phyloP scores from a whole-genome alignment of 257 asterid genomes.

The Nicotiana tomentosiformis region DNA sequence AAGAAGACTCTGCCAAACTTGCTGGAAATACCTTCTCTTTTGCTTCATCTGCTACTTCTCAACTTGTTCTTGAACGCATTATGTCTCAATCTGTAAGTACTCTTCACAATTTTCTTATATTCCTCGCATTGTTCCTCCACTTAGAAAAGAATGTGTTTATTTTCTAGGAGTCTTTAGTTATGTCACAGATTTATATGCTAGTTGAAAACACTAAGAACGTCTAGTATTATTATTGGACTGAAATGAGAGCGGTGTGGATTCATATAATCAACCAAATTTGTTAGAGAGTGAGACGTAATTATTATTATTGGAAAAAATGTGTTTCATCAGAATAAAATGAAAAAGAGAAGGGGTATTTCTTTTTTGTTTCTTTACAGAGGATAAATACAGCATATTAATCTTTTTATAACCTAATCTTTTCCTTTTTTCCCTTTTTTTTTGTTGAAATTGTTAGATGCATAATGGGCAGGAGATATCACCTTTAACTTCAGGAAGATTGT shows the following conservation, averaged over 20 bases:
- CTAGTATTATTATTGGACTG: too few species aligned
- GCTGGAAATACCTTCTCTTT: constrained; percentile 86
- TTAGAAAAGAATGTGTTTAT: too few species aligned
- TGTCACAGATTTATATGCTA: neutral
- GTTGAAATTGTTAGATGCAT: neutral
- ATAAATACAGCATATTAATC: too few species aligned
- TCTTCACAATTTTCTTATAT: neutral
- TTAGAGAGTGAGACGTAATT: neutral
- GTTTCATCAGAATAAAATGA: neutral
- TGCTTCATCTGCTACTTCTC: constrained; percentile 96
- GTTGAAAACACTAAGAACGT: neutral
- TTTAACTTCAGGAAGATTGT: constrained; percentile 89
- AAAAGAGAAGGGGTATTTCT: too few species aligned
- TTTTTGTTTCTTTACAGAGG: neutral
- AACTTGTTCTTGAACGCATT: constrained; percentile 90
- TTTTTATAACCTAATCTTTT: neutral
- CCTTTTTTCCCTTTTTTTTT: neutral
- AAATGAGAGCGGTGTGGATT: neutral
- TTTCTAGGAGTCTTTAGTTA: neutral
- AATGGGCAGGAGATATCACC: constrained; percentile 83
- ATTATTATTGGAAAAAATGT: neutral
- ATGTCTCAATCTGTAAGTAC: constrained; percentile 90
- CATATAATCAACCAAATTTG: neutral
- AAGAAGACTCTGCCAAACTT: constrained; percentile 53
- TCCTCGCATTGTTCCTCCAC: neutral